Base-by-base conservation (phyloP, 164 flowering plant genomes). In the Chimonanthus salicifolius region DNA sequence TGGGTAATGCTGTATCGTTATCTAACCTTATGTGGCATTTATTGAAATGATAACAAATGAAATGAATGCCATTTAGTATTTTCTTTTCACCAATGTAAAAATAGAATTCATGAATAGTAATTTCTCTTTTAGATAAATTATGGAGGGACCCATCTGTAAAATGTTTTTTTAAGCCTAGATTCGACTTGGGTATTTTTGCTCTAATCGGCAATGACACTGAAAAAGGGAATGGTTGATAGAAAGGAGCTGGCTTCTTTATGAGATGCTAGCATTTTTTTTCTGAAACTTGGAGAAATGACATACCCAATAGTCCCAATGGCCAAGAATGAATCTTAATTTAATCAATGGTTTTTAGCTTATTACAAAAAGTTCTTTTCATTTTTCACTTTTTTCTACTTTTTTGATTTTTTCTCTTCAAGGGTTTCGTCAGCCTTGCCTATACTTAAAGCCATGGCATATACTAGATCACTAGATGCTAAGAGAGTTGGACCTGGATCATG, bases 1-100 rank as follows among this genome's bases (percentile, higher is more conserved):
- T 1, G 33, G 33, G 33, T 33, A 33, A 33, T 33, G 33, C 33
- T 33, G 33, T 7, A 47, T 48, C 48, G 43, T 48, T 18, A 48
- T 68, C 64, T 54, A 10, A 16, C 72, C 48, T 7, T 70, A 63
- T 13, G 65, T 7, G 13, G 65, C 73, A 71, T 71, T 58, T 71
- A 71, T 71, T 44, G 16, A 65, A 45, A 65, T 65, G 48, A 15
- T 15, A 65, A 65, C 68, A 65, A 45, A 65, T 15, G 68, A 7
- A 43, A 11, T 63, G 33, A 63, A 63, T 63, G 66, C 66, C 66
- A 10, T 63, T 21, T 20, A 6, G 66, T 13, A 11, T 54, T 4
- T n/a, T n/a, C n/a, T 54, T 54, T 54, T 54, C 16, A 13, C 9
- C 60, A 13, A 11, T 54, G 60, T 54, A 54, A 54, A 54, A n/a